Evolutionary conservation across 2,329 filamentous ascomycete species (phyloP), one percentile per base, ranked within the genome.

Genomic region (Huntiella bhutanensis): DNA sequence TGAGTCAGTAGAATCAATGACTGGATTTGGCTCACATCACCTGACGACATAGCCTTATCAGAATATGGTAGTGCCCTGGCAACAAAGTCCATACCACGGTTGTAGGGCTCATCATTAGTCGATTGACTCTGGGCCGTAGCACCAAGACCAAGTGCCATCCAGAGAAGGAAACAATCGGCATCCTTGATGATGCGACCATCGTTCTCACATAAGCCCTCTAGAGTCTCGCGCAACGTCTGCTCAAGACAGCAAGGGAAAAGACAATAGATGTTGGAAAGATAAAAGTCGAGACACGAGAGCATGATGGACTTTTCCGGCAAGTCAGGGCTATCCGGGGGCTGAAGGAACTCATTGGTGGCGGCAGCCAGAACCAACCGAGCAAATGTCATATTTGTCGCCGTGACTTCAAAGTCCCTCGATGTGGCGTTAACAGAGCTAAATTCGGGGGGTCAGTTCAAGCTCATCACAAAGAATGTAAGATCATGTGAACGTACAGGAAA

Each of bases 371-470:
- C 81, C 15, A 96, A 70, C 33, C 84, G 79, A 19, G 86, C 84
- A 68, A 95, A 95, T 0, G 86, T 94, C 73, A 94, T 92, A 55
- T 84, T 85, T 50, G 77, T 81, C 28, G 82, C 78, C 49, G 87
- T 85, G 6, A 85, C 81, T 59, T 93, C 85, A 57, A 95, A 95
- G 60, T 96, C 91, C 57, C 86, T 74, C 1, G 87, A 88, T 0
- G 87, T 95, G 22, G 91, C 87, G 64, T 94, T 93, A 57, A 98
- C 84, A 4, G 88, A 85, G 47, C 85, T 91, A 55, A 12, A 42
- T 7, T 28, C 7, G 22, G 1, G 22, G 22, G 22, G 22, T 28
- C 8, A 28, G 22, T 28, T 28, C 22, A 10, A 10, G 8, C 8
- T 28, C 3, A 10, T 28, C 6, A 8, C 22, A 4, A n/a, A 12